Base-by-base conservation (phyloP, 2,329 filamentous ascomycete genomes). In the Emericellopsis atlantica region DNA sequence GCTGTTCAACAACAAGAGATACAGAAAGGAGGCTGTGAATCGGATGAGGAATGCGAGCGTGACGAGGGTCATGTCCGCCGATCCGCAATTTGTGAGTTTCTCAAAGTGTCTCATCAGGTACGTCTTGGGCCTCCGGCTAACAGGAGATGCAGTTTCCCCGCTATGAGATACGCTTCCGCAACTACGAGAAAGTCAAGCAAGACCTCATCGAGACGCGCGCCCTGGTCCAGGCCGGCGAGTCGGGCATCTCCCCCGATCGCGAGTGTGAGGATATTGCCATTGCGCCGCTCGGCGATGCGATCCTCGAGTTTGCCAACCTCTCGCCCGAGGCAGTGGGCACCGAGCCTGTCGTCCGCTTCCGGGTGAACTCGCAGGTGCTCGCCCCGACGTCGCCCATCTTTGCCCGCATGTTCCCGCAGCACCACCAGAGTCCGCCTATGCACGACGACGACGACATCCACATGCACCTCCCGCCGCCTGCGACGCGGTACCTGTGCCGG, bases 301-400 rank as follows among this genome's bases (percentile, higher is more conserved):
- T 75, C 22, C 58, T 75, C 26, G 71, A 74, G 44, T 75, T 74
- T 45, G 58, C 64, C 41, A 71, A 73, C 44, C 48, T 54, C 1
- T 54, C 49, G 1, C 52, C 54, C 7, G 60, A 64, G 14, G 45
- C 51, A 16, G 48, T 46, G 2, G 43, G 46, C 16, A 46, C 46
- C 10, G 57, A 62, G 37, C 66, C 68, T 0, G 61, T 65, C 1
- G 47, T 69, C 10, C 61, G 69, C 6, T 75, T 74, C 41, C 61
- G 69, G 6, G 69, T 75, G 6, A 71, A 68, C 0, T 72, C 69
- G 1, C 59, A 66, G 45, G 60, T 70, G 51, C 52, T 74, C 12
- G 61, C 66, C 4, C 67, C 72, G 51, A 65, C 65, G 0, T 74
- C 72, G 11, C 66, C 69, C 6, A 60, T 74, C 4, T 75, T 75